Evolutionary conservation across 2,329 filamentous ascomycete species (phyloP), one percentile per base, ranked within the genome.

Genomic region (Cryphonectria nitschkei): DNA sequence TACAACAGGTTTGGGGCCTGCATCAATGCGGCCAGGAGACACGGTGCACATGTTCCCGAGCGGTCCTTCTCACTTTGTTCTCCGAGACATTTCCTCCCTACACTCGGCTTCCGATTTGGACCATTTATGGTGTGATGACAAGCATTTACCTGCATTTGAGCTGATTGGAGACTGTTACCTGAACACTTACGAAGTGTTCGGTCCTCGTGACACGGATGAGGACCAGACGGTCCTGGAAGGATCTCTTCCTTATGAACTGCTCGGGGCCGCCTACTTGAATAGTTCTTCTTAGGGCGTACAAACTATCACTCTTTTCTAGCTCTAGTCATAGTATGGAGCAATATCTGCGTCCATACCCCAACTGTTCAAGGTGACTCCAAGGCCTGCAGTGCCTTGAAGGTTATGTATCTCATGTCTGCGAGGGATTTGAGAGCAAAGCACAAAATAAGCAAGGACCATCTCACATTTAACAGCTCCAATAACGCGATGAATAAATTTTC

Each of bases 121-220:
- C 1, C 26, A 7, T 8, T 1, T 22, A 4, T 65, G 34, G 50
- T 4, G 50, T 2, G 19, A 22, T 7, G 4, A 1, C 1, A 22
- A 60, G 22, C 3, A 14, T 5, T 0, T 13, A 19, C 14, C 19
- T 11, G 13, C 2, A 1, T 62, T 39, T 32, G 67, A 71, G 39
- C 54, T 67, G 2, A 58, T 71, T 14, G 70, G 70, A 2, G 67
- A 71, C 32, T 69, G 70, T 19, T 63, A 69, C 9, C 2, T 71
- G 2, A n/a, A 65, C 5, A 39, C 19, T 0, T 19, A 69, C 2
- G n/a, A 16, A n/a, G 7, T 8, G 7, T 13, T 58, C 4, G 5
- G 22, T 6, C 1, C 4, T 4, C 8, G 1, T 58, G 29, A 0
- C 13, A 2, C 34, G 19, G 2, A 22, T 7, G 26, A 50, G 13